Evolutionary conservation across 345 rosid species (phyloP).

Genomic region (Sonneratia alba): DNA sequence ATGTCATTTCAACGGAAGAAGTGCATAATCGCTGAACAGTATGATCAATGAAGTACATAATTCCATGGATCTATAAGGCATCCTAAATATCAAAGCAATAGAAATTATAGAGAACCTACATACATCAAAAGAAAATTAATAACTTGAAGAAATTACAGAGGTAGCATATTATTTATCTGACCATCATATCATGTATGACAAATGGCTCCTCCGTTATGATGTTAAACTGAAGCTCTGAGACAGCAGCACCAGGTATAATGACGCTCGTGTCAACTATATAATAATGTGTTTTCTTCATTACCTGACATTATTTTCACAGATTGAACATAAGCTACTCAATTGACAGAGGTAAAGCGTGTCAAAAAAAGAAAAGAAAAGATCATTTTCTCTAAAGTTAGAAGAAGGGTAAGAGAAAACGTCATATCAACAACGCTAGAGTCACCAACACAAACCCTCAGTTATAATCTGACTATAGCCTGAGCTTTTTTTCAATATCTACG

Average conservation of each 20-base stretch:
- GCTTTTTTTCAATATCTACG: no score
- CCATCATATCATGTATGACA: slow-evolving; percentile 58
- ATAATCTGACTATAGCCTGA: background rate
- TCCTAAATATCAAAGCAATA: background rate
- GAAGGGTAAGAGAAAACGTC: slow-evolving; percentile 1
- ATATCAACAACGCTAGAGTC: background rate
- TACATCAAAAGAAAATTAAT: background rate
- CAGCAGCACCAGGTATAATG: slow-evolving; percentile 79
- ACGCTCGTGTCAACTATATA: slow-evolving; percentile 82
- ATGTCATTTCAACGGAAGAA: background rate
- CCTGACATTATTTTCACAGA: slow-evolving; percentile 32
- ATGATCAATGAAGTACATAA: background rate
- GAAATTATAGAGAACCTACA: background rate
- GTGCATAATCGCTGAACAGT: background rate
- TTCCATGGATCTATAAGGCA: background rate
- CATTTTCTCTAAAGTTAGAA: background rate
- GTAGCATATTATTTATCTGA: slow-evolving; percentile 6
- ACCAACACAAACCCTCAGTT: background rate
- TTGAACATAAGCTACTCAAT: slow-evolving; percentile 2
- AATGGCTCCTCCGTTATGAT: slow-evolving; percentile 75
- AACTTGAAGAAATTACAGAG: background rate
- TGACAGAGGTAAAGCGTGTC: slow-evolving; percentile 5
- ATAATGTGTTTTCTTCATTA: slow-evolving; percentile 95
- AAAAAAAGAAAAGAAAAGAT: background rate
- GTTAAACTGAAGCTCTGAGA: slow-evolving; percentile 71